Base-by-base conservation (phyloP, 2,329 filamentous ascomycete species). In the Aspergillus udagawae region DNA sequence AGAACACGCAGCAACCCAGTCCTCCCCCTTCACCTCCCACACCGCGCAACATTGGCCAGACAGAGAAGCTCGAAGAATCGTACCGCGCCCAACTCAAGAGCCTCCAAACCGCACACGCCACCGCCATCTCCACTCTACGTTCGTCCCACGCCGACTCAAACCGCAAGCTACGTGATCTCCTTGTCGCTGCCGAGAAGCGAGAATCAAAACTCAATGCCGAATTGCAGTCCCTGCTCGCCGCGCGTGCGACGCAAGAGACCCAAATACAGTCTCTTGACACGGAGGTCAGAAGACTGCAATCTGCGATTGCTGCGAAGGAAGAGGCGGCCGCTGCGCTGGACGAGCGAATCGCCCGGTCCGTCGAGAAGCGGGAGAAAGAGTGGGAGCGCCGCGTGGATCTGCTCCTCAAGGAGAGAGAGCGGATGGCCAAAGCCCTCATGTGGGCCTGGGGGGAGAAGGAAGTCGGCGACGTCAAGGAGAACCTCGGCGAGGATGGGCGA, bases 371-470 rank as follows among this genome's bases (percentile, higher is more conserved):
- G 35, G 76, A 79, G 62, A 70, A 71, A 25, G 74, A 75, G 53
- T 79, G 76, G 76, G 70, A 76, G 56, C 66, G 71, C 0, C 71
- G 76, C 4, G 66, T 77, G 2, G 70, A 77, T 50, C 58, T 75
- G 12, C 60, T 78, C 7, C 70, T 78, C 10, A 72, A 70, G 55
- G 76, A 77, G 44, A 66, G 74, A 9, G 74, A 77, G 27, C 65
- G 67, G 29, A 75, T 77, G 73, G 67, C 68, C 3, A 74, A 73
- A 47, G 73, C 69, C 6, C 64, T 77, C 51, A 67, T 77, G 69
- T 70, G 67, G 67, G 66, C 65, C 3, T 76, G 73, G 73, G 75
- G 75, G 0, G 73, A 77, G 62, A 74, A 75, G 53, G 75, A 77
- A 47, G 53, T 75, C 49, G 72, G 72, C 3, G 60, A 60, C 4